Evolutionary conservation across 192 early-diverging fungal genomes (phyloP).

Genomic region (Backusella westeae): DNA sequence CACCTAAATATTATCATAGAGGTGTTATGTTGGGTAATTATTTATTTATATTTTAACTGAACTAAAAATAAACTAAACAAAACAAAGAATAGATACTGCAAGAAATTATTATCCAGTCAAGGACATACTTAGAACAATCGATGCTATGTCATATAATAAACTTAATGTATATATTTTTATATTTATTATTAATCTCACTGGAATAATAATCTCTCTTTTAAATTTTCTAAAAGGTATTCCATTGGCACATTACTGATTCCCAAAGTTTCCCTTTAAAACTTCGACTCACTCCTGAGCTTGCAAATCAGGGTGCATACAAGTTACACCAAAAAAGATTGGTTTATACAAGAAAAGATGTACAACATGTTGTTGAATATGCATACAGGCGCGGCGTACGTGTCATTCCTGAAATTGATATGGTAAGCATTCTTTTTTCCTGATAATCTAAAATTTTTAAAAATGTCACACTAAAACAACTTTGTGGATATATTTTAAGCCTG

Average conservation of each 20-base stretch:
- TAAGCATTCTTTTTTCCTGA: conserved; percentile 10
- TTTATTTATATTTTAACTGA: not conserved
- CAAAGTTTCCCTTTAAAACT: conserved; percentile 70
- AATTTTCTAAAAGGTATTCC: conserved; percentile 47
- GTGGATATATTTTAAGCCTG: conserved; percentile 47
- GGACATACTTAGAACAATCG: conserved; percentile 65
- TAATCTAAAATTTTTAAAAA: not conserved
- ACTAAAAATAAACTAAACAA: not conserved
- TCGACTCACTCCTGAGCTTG: conserved; percentile 57
- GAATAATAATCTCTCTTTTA: not conserved
- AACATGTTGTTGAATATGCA: conserved; percentile 70
- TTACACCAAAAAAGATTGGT: conserved; percentile 47
- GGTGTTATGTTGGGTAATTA: conserved; percentile 54
- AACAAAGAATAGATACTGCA: conserved; percentile 52
- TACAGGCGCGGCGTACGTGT: conserved; percentile 76
- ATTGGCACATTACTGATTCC: conserved; percentile 77
- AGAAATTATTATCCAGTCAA: conserved; percentile 68
- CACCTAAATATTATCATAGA: conserved; percentile 62
- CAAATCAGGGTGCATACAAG: conserved; percentile 63
- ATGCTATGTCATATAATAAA: conserved; percentile 82
- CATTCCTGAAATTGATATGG: conserved; percentile 90
- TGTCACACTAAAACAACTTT: not conserved
- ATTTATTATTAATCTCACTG: not conserved
- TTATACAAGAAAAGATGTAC: conserved; percentile 76
- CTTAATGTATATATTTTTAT: conserved; percentile 52